These are phyloP conservation scores for Bodo saltans DNA, from an alignment of 78 protist genomes.

Conservation along the genomic window DNA sequence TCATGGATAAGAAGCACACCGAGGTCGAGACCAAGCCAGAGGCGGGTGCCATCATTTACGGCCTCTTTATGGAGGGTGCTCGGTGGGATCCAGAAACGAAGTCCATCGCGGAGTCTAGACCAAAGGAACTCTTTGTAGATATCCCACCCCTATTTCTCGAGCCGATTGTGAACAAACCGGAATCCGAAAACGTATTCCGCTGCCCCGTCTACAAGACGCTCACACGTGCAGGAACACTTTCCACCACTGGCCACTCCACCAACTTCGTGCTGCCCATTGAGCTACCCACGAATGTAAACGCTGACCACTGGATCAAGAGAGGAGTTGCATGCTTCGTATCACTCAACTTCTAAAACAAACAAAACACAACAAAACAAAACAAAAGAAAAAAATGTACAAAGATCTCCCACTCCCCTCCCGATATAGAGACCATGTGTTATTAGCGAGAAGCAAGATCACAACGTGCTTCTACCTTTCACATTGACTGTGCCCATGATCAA, in stretches of 20 bases:
- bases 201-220: conserved; percentile 78
- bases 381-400: too few species aligned
- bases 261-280: conserved; percentile 64
- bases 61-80: conserved; percentile 70
- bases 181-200: conserved; percentile 21
- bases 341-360: conserved; percentile 31
- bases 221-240: conserved; percentile 49
- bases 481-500: too few species aligned
- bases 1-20: neutral
- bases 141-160: conserved; percentile 66
- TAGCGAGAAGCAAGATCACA: too few species aligned
- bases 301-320: conserved; percentile 68
- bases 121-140: conserved; percentile 74
- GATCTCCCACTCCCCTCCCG: too few species aligned
- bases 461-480: too few species aligned
- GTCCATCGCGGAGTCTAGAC: conserved; percentile 57
- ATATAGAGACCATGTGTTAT: too few species aligned
- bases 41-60: conserved; percentile 57
- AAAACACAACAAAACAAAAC: conserved; percentile 2
- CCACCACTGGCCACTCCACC: conserved; percentile 72
- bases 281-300: conserved; percentile 45
- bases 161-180: conserved; percentile 42
- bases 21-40: conserved; percentile 35
- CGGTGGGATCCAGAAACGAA: conserved; percentile 43
- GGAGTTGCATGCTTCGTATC: conserved; percentile 68